These are phyloP conservation scores for Epichloe aotearoae DNA, from an alignment of 2,329 filamentous ascomycete genomes.

Conservation along the genomic window DNA sequence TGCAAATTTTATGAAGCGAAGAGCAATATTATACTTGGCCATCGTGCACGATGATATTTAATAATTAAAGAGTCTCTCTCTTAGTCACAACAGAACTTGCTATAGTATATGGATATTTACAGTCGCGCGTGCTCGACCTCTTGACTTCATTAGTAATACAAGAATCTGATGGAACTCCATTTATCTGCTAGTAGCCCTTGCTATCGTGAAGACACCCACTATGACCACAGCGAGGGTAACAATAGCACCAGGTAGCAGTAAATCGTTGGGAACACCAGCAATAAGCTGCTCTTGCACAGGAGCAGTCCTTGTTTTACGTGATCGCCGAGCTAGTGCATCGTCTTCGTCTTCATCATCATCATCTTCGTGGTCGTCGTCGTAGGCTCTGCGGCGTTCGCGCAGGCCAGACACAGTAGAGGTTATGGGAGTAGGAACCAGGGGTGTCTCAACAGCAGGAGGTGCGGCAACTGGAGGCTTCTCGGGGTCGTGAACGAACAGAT, in stretches of 20 bases:
- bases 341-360: constrained; percentile 41
- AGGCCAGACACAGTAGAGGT: constrained; percentile 32
- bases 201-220: constrained; percentile 80
- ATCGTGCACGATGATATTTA: neutral
- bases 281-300: constrained; percentile 64
- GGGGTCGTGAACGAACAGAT: constrained; percentile 91
- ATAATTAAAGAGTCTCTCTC: neutral
- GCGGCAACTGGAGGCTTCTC: constrained; percentile 69
- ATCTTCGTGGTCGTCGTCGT: constrained; percentile 40
- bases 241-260: constrained; percentile 85
- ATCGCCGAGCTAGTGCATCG: constrained; percentile 31
- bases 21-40: no score
- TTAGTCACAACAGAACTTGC: constrained; percentile 9
- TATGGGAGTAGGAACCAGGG: constrained; percentile 31
- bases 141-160: constrained; percentile 21
- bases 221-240: constrained; percentile 93
- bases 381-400: constrained; percentile 35
- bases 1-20: no score
- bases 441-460: constrained; percentile 35
- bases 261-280: constrained; percentile 82
- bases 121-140: constrained; percentile 17
- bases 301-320: constrained; percentile 24
- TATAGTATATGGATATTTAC: constrained; percentile 18
- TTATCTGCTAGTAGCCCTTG: constrained; percentile 48
- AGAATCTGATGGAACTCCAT: constrained; percentile 8